Base-by-base conservation (phyloP, 2,329 filamentous ascomycete genomes). In the Colletotrichum sidae region DNA sequence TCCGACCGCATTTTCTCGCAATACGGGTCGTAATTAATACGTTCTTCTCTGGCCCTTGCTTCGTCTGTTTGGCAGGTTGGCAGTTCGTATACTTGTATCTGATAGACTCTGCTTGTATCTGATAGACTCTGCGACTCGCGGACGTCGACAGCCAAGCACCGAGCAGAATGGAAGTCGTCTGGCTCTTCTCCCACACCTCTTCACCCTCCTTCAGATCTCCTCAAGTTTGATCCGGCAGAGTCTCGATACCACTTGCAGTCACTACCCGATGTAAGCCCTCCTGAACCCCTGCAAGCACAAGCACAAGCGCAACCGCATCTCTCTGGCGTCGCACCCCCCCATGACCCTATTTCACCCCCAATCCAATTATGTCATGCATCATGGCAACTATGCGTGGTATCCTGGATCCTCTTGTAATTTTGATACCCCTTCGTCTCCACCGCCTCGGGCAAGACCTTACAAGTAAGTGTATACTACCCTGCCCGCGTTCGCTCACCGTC, bases 291-390 rank as follows among this genome's bases (percentile, higher is more conserved):
- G 68, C 68, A 68, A 65, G 53, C 54, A 54, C 68, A 68, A 65
- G 53, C 54, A 54, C 50, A 66, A 46, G 38, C 44, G 38, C 53
- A 57, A 50, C 49, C 57, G 54, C 41, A 67, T 60, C 63, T 67
- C 25, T 47, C 62, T 52, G 58, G 35, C n/a, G 50, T 39, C 46
- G 46, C 49, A 62, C 55, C 49, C 60, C 57, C 59, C 65, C 60
- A 57, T 60, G 58, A 62, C 53, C 25, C 52, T 10, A 55, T 56
- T 39, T 41, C 67, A 64, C 59, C 69, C 73, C 70, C 70, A 64
- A 69, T 70, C 66, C 70, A 80, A 80, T 81, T 81, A 81, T 82
- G 79, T 80, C 79, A 81, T 81, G 79, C 78, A 76, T 76, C 75
- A 73, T 73, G 70, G 70, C 13, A n/a, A 15, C 42, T 65, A 73